Evolutionary conservation across 768 basidiomycete genomes (phyloP).

Genomic region (Psilocybe subaeruginosa): DNA sequence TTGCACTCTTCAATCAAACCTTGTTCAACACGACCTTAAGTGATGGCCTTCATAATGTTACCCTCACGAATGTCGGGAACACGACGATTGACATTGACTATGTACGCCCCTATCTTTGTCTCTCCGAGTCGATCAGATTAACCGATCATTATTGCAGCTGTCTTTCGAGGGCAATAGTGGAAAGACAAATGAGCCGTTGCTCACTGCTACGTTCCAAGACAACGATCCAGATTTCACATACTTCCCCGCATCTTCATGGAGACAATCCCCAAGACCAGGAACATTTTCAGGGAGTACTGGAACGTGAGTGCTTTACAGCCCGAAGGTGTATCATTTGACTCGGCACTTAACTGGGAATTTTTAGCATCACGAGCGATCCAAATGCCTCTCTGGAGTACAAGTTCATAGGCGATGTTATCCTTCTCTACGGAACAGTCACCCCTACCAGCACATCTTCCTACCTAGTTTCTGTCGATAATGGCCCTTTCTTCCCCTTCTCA

Average conservation of each 20-base stretch:
- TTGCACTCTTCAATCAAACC: slow-evolving; percentile 20
- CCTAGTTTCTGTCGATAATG: slow-evolving; percentile 13
- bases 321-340: not conserved
- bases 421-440: slow-evolving; percentile 43
- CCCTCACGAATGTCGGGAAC: slow-evolving; percentile 19
- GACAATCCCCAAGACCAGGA: slow-evolving; percentile 32
- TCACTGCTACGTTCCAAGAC: slow-evolving; percentile 31
- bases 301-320: slow-evolving; percentile 34
- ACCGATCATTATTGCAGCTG: slow-evolving; percentile 5
- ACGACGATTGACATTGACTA: slow-evolving; percentile 25
- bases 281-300: slow-evolving; percentile 46
- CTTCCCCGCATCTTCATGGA: slow-evolving; percentile 35
- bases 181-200: slow-evolving; percentile 17
- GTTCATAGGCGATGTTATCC: slow-evolving; percentile 49
- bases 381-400: slow-evolving; percentile 36
- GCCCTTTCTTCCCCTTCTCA: slow-evolving; percentile 15
- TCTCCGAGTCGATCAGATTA: not conserved
- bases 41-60: slow-evolving; percentile 22
- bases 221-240: slow-evolving; percentile 41
- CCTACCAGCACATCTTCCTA: slow-evolving; percentile 13
- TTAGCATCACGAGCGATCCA: slow-evolving; percentile 35
- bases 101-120: slow-evolving; percentile 15
- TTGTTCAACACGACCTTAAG: slow-evolving; percentile 20
- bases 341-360: not conserved
- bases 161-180: slow-evolving; percentile 21